Evolutionary conservation across 2,329 filamentous ascomycete species (phyloP).

Genomic region (Phaeomoniella chlamydospora): DNA sequence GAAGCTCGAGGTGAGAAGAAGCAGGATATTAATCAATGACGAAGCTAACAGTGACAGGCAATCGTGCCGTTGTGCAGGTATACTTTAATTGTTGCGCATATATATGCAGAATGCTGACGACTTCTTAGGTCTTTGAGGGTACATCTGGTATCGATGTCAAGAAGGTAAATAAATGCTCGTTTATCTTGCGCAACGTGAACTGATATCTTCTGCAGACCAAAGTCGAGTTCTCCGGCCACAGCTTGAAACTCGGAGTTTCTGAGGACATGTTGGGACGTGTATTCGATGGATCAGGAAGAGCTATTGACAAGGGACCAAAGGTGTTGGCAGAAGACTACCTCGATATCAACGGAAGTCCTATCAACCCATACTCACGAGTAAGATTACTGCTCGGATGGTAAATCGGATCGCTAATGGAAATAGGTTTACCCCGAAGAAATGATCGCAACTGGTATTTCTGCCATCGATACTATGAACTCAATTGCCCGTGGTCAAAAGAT

Average conservation of each 20-base stretch:
- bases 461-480: slow-evolving; percentile 96
- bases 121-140: slow-evolving; percentile 78
- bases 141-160: slow-evolving; percentile 97
- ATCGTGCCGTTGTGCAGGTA: slow-evolving; percentile 91
- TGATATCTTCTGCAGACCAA: slow-evolving; percentile 51
- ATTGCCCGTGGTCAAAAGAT: slow-evolving; percentile 99
- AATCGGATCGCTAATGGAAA: slow-evolving; percentile 4
- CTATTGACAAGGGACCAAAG: slow-evolving; percentile 98
- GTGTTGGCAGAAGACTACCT: slow-evolving; percentile 95
- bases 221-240: slow-evolving; percentile 94
- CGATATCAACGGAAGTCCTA: slow-evolving; percentile 96
- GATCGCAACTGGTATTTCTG: slow-evolving; percentile 98
- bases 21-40: background rate
- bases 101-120: slow-evolving; percentile 12
- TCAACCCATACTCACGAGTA: slow-evolving; percentile 96
- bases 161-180: slow-evolving; percentile 47
- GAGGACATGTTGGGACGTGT: slow-evolving; percentile 99
- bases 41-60: slow-evolving; percentile 40
- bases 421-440: slow-evolving; percentile 98
- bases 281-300: slow-evolving; percentile 93
- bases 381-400: slow-evolving; percentile 14
- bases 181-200: background rate
- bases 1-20: slow-evolving; percentile 79
- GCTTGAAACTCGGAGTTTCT: slow-evolving; percentile 94
- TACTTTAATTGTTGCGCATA: slow-evolving; percentile 9